A percentile compares a stretch with the other conserved stretches of the same genome.
Evolutionary conservation across 2,329 filamentous ascomycete genomes (phyloP).

Genomic region (Colletotrichum musae): DNA sequence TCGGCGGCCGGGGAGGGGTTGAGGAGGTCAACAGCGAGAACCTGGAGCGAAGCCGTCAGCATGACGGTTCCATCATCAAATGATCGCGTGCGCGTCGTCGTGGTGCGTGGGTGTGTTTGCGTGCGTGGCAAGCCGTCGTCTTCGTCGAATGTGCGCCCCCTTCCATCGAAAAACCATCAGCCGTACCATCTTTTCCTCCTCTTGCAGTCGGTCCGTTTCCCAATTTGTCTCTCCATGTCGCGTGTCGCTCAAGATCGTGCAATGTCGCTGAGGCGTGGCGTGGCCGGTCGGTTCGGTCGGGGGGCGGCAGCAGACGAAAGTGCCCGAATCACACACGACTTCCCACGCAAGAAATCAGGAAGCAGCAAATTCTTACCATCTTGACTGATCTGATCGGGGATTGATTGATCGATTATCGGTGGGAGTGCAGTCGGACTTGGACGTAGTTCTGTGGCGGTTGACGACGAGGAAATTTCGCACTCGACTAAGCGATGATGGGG

Average conservation of each 20-base stretch:
- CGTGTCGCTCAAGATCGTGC: constrained; percentile 39
- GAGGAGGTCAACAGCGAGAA: constrained; percentile 99
- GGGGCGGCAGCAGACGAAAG: not conserved
- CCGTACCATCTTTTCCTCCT: constrained; percentile 39
- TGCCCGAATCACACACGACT: constrained; percentile 31
- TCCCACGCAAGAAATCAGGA: constrained; percentile 41
- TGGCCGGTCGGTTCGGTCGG: constrained; percentile 34
- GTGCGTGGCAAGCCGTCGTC: not conserved
- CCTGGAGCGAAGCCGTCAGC: constrained; percentile 68
- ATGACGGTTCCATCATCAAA: constrained; percentile 41
- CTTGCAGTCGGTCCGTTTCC: not conserved
- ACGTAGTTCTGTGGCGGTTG: constrained; percentile 64
- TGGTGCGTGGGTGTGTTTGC: constrained; percentile 11
- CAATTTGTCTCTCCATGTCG: constrained; percentile 27
- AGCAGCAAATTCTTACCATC: constrained; percentile 71
- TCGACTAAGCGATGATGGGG: constrained; percentile 61
- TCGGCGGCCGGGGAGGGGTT: constrained; percentile 98
- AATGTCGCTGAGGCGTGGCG: constrained; percentile 39
- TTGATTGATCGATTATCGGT: constrained; percentile 56
- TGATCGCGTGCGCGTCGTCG: constrained; percentile 30
- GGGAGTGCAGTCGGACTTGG: constrained; percentile 64
- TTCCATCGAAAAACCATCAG: constrained; percentile 29
- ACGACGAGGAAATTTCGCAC: constrained; percentile 63
- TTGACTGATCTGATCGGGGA: constrained; percentile 69
- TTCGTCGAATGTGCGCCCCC: constrained; percentile 1